Evolutionary conservation across 768 basidiomycete species (phyloP), one percentile per base, ranked within the genome.

Genomic region (Suillus ampliporus): DNA sequence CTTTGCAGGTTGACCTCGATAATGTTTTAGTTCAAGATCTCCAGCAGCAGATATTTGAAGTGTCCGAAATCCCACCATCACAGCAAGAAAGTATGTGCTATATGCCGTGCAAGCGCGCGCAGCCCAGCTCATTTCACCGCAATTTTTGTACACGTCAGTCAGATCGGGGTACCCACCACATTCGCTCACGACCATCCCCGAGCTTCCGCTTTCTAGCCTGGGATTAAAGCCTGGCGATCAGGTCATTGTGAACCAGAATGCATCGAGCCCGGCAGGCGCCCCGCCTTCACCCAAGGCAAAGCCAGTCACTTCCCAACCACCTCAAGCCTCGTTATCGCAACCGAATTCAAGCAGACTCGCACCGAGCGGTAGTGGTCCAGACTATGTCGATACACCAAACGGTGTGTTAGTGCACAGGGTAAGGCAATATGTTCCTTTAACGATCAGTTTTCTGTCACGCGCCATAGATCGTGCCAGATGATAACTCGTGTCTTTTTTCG

Each of bases 401-500:
- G 84, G 89, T 17, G 84, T 86, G 58, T 80, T 94, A 19, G 77
- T 94, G n/a, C 91, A 94, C 70, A 79, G 90, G 63, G 93, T 92
- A 71, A 31, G 23, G 52, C 28, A 40, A 14, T 43, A 51, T 40
- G 40, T 51, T n/a, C 31, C 14, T 15, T 7, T 1, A 41, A 35
- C 2, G 17, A 56, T 40, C 54, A 26, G 17, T 40, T 19, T 26
- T 19, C 11, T 54, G 44, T 31, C 61, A 47, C 35, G 31, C 19
- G 26, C 17, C 38, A 35, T 65, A 92, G 86, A 83, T 95, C 60
- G 94, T 97, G 19, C 96, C 95, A n/a, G 97, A 99, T 70, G 97
- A 99, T 77, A 99, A 99, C 70, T 92, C 94, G 1, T 99, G 97
- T 74, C 80, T 99, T 35, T 99, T 98, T 79, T 91, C 91, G 4